Evolutionary conservation across 75 land plant genomes (phyloP), one percentile per base, ranked within the genome.

Genomic region (Selaginella tamariscina): DNA sequence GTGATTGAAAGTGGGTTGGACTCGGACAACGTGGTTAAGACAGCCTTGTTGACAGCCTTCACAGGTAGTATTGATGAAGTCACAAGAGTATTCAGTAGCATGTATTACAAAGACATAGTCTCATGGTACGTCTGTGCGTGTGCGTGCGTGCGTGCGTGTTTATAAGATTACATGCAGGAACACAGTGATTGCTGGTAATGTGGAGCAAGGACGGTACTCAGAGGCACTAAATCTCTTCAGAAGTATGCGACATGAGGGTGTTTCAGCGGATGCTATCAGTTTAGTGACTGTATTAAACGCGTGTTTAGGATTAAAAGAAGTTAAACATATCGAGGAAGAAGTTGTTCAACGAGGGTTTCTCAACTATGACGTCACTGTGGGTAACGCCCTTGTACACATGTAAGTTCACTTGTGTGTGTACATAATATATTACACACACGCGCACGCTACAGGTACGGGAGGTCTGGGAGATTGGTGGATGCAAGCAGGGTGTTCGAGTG

Each of bases 401-500:
- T 39, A n/a, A n/a, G n/a, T n/a, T n/a, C n/a, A n/a, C n/a, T n/a
- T n/a, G n/a, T n/a, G n/a, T n/a, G n/a, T n/a, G n/a, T n/a, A n/a
- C n/a, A n/a, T n/a, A n/a, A n/a, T n/a, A n/a, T n/a, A n/a, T n/a
- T n/a, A n/a, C n/a, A n/a, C n/a, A n/a, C n/a, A n/a, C n/a, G n/a
- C n/a, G n/a, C n/a, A n/a, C n/a, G n/a, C n/a, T n/a, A n/a, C n/a
- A n/a, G n/a, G n/a, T n/a, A 5, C 15, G 49, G 49, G 11, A 5
- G 49, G 11, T 82, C 76, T 5, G 79, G 74, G 74, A 79, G 8
- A n/a, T 39, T 29, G 77, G 22, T 27, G 30, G 55, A 29, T 31
- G 76, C 80, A n/a, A 67, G 76, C 13, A 30, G 54, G 27, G 18
- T 71, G 1, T 81, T 81, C 33, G 56, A 67, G 29, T 70, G 73